These are phyloP conservation scores for Heimioporus sp. DNA, from an alignment of 768 basidiomycete genomes.

Conservation along the genomic window DNA sequence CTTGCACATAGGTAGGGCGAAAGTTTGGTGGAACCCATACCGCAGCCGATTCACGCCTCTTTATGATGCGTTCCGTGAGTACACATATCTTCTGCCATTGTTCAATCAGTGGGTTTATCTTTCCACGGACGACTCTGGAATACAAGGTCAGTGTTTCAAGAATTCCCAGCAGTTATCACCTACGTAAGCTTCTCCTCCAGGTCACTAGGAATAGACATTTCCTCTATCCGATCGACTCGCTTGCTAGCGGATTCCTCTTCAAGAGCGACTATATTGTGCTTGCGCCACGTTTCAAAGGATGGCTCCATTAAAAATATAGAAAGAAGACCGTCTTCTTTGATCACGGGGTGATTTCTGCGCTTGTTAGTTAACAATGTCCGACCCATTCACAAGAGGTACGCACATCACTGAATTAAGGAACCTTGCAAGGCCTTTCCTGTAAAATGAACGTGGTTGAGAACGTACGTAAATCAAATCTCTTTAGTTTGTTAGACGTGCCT, in stretches of 20 bases:
- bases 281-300: constrained; percentile 87
- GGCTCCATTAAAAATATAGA: constrained; percentile 79
- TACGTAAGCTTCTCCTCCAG: constrained; percentile 87
- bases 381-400: constrained; percentile 23
- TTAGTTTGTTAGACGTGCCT: constrained; percentile 43
- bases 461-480: not conserved
- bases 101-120: constrained; percentile 75
- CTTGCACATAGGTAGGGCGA: constrained; percentile 59
- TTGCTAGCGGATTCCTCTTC: constrained; percentile 88
- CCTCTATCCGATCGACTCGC: constrained; percentile 76
- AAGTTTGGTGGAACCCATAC: constrained; percentile 69
- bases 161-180: constrained; percentile 15
- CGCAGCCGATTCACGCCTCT: constrained; percentile 88
- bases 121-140: constrained; percentile 68
- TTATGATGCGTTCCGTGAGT: constrained; percentile 83
- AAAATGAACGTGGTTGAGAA: not conserved
- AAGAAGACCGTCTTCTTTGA: constrained; percentile 84
- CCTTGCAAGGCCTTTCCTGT: constrained; percentile 75
- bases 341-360: constrained; percentile 84
- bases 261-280: constrained; percentile 67
- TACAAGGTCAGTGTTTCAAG: constrained; percentile 1
- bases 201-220: constrained; percentile 92
- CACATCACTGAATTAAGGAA: constrained; percentile 79
- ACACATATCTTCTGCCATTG: constrained; percentile 91
- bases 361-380: not conserved